phyloP scores from a whole-genome alignment of 192 early-diverging fungal genomes.

The Obelidium mucronatum region DNA sequence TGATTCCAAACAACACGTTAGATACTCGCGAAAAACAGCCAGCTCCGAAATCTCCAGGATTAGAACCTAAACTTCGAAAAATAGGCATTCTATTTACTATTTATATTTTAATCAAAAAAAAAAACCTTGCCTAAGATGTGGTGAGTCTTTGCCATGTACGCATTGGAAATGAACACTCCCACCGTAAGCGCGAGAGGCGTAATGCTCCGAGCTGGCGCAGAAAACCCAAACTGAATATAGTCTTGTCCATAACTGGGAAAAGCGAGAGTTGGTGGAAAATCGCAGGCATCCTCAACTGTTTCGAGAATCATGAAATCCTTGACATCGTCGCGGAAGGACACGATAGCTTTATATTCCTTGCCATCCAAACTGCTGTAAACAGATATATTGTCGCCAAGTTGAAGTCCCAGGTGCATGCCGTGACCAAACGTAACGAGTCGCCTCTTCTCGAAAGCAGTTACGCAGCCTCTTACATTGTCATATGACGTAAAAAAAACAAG shows the following conservation, averaged over 20 bases:
- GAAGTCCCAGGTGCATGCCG: conserved; percentile 5
- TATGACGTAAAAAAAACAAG: too few relatives aligned
- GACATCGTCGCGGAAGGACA: conserved; percentile 1
- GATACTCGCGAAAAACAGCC: too few relatives aligned
- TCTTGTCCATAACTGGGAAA: not conserved
- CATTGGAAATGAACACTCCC: too few relatives aligned
- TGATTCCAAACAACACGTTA: too few relatives aligned
- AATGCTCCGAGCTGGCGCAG: conserved; percentile 3
- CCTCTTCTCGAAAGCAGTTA: conserved; percentile 2
- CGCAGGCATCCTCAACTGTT: conserved; percentile 7
- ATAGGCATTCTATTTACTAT: too few relatives aligned
- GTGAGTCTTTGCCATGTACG: too few relatives aligned
- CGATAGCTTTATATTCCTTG: not conserved
- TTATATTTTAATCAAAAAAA: too few relatives aligned
- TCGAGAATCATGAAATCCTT: conserved; percentile 8
- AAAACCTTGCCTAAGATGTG: too few relatives aligned
- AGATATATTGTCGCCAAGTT: not conserved
- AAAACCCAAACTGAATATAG: conserved; percentile 6
- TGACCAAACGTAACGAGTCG: conserved; percentile 3
- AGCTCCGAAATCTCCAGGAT: too few relatives aligned
- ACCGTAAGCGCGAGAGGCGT: too few relatives aligned
- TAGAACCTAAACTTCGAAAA: too few relatives aligned
- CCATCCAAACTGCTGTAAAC: conserved; percentile 4
- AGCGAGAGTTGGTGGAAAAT: conserved; percentile 1
- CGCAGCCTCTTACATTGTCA: too few relatives aligned